Evolutionary conservation across 202 grass and related monocot genomes (phyloP), one percentile per base, ranked within the genome.

Genomic region (Cymbopogon flexuosus): DNA sequence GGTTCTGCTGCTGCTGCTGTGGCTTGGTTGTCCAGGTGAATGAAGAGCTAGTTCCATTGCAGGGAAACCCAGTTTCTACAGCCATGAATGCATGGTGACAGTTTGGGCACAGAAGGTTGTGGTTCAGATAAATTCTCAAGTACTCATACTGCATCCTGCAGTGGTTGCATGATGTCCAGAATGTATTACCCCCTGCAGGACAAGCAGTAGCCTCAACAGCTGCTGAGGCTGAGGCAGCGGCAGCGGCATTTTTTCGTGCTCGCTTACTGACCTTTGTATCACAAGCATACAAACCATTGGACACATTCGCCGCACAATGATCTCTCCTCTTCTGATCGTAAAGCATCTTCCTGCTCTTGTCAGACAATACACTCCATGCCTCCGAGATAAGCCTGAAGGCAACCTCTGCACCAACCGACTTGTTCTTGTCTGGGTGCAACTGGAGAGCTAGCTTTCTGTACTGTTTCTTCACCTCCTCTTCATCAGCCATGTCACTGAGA

Each of bases 91-190:
- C 94, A 19, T 94, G 88, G 56, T 97, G 86, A 60, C 94, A 97
- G 73, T 94, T 97, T 56, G 94, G 94, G 66, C 91, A 97, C 39
- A 97, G 51, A 83, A 94, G 91, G 49, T 97, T 97, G 73, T 97
- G 92, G 85, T 94, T 92, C 71, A 97, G 90, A 86, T 94, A 97
- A 65, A 94, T 79, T 79, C 94, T 89, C 46, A 94, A 79, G 82
- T 98, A 98, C 80, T 98, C 95, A 62, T 98, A 98, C 87, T 98
- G 95, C 95, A 94, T 98, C 56, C 95, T 76, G 47, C 95, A 98
- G 60, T 82, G 47, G 70, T 91, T 91, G 90, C 92, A 94, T 63
- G 92, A 97, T 34, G 91, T 97, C 94, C 91, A 98, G 62, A 95
- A 98, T 30, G 96, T 98, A 22, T 95, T 86, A 59, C 86, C 69